Evolutionary conservation across 1,284 basidiomycete genomes (phyloP), one percentile per base, ranked within the genome.

Genomic region (Malassezia sp.): DNA sequence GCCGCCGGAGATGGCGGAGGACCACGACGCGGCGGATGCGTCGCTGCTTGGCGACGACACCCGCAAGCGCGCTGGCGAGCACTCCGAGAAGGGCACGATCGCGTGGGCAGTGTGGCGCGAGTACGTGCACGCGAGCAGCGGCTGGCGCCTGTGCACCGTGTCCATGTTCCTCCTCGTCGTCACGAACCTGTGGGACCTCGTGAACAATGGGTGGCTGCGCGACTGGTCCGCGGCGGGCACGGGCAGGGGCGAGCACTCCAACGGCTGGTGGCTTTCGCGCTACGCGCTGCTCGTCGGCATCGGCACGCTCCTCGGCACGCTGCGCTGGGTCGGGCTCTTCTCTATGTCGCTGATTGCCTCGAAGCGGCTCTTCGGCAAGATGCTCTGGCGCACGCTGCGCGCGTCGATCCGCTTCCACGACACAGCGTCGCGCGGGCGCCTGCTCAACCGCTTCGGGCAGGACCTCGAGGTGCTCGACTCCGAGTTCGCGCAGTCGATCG

Each of bases 381-480:
- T 61, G 63, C 41, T 67, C 9, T 22, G 43, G 14, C 46, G 49
- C 15, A 57, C 62, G 2, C 38, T 65, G 27, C 53, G 57, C 9
- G 61, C 64, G 4, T 56, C 62, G 1, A 43, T 53, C 14, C 52
- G 56, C 11, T 67, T 61, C 52, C 61, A 60, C 32, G 64, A 65
- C 39, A 45, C 31, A 26, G 57, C 52, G 4, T 61, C 63, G 11
- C 67, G 71, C 3, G 76, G 75, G 3, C 71, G 75, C 2, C 75
- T 77, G 53, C 67, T 76, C 47, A 77, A 77, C 53, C 68, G 76
- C 8, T 69, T 72, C 29, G 60, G 59, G 37, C 74, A 74, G 49
- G 75, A 76, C 48, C 71, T 76, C 48, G 72, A 74, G 35, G 72
- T 73, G 0, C 68, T 77, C 43, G 76, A 78, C 59, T 71, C 73